Conservation (phyloP, 768 basidiomycete species). For the Heimioporus sp. region DNA sequence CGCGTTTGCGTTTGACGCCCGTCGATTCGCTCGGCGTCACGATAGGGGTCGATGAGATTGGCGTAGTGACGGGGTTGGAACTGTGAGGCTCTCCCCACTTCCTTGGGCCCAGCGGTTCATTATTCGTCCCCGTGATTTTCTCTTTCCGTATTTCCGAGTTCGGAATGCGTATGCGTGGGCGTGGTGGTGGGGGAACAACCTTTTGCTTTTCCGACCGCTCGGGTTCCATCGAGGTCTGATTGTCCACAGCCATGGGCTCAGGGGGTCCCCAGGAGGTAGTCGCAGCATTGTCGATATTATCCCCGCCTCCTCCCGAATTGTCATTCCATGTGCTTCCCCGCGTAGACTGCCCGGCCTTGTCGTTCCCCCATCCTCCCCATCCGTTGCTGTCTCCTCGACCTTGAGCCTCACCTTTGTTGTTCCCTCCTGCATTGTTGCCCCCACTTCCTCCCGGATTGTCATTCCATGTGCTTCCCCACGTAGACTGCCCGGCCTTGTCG, state of each 20-base stretch:
- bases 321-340: background rate
- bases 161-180: conserved; percentile 27
- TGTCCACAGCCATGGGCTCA: conserved; percentile 11
- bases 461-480: background rate
- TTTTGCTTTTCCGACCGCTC: conserved; percentile 10
- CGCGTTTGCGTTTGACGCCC: conserved; percentile 27
- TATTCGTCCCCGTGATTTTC: conserved; percentile 22
- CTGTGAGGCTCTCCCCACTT: conserved; percentile 15
- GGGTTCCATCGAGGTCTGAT: background rate
- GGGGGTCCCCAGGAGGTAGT: conserved; percentile 3
- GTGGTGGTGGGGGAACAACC: conserved; percentile 20
- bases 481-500: background rate
- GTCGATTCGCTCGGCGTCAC: conserved; percentile 17
- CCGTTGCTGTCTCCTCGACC: no score
- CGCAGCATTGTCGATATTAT: background rate
- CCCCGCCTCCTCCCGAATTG: conserved; percentile 4
- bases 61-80: conserved; percentile 1
- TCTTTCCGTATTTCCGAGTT: conserved; percentile 15
- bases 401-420: background rate
- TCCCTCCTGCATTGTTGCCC: background rate
- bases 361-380: no score
- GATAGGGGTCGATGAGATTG: conserved; percentile 15
- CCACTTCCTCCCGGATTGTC: conserved; percentile 5
- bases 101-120: conserved; percentile 12
- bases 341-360: background rate